phyloP scores from a whole-genome alignment of 257 asterid species.

The Rubia yunnanensis region DNA sequence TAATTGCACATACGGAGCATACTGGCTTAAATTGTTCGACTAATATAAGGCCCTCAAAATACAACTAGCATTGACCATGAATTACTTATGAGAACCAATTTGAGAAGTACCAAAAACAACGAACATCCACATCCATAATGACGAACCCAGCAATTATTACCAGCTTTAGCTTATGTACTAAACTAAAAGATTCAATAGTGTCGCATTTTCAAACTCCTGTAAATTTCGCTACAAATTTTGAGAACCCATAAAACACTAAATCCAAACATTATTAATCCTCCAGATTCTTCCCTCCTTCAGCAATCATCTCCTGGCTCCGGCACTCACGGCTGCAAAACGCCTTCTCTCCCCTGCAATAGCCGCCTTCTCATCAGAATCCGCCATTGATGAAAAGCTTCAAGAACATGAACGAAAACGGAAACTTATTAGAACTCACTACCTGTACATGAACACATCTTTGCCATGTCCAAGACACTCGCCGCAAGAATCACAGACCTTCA shows the following conservation, averaged over 20 bases:
- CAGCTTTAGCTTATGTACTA: background rate
- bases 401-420: background rate
- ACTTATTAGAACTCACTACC: constrained; percentile 26
- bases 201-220: background rate
- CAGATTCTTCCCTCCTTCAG: constrained; percentile 29
- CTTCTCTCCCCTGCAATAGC: constrained; percentile 59
- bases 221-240: background rate
- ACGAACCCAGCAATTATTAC: background rate
- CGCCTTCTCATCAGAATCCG: no score
- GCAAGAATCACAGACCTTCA: constrained; percentile 53
- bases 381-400: background rate
- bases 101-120: no score
- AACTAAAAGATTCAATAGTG: background rate
- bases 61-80: no score
- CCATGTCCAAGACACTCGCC: constrained; percentile 39
- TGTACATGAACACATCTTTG: constrained; percentile 58
- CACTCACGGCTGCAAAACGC: constrained; percentile 77
- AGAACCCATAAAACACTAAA: background rate
- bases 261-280: constrained; percentile 1
- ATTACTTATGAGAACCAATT: no score
- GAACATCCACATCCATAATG: no score
- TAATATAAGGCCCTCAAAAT: no score
- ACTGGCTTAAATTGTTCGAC: no score
- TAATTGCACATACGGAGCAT: no score
- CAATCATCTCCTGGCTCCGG: constrained; percentile 53